Evolutionary conservation across 768 basidiomycete genomes (phyloP), one percentile per base, ranked within the genome.

Genomic region (Hericium rajendrae): DNA sequence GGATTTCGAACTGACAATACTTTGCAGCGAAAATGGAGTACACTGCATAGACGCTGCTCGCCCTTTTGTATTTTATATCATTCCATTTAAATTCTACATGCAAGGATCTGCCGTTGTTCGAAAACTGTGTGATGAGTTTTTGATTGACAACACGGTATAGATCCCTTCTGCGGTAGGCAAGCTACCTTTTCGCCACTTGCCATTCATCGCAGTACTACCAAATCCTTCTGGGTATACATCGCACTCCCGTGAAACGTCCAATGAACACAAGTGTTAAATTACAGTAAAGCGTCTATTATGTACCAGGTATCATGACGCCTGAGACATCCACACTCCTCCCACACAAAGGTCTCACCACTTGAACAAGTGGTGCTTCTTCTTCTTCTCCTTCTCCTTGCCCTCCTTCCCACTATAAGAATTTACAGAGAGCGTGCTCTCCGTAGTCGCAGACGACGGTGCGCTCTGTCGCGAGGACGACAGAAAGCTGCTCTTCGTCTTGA

Each of bases 291-390:
- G 26, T 46, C 43, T 46, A 46, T 24, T 16, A 51, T 51, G n/a
- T 13, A 51, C 49, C 18, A 51, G 49, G 49, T 51, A 51, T 26
- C 28, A 51, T 51, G 49, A 28, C 48, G 13, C 16, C 18, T 9
- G 3, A 46, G 48, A 6, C 48, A 13, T 50, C 20, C 13, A 5
- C n/a, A n/a, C 18, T 15, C 26, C 48, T 28, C 48, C 48, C 48
- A 22, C 16, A 1, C 22, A 16, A n/a, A 46, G 43, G 13, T 12
- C 16, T 48, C 18, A 58, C 57, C 43, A 53, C 57, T 54, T 58
- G 39, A 60, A 55, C 71, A 89, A 86, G 59, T 86, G 73, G 13
- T 83, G 79, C 57, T 79, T 81, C 70, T 84, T 88, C 78, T 88
- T 91, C 74, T 86, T 85, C 75, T 88, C 85, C 69, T 87, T 82